A percentile compares a stretch with the other conserved stretches of the same genome.
Conservation (phyloP, 2,329 filamentous ascomycete species). For the Xylariaceae sp. region DNA sequence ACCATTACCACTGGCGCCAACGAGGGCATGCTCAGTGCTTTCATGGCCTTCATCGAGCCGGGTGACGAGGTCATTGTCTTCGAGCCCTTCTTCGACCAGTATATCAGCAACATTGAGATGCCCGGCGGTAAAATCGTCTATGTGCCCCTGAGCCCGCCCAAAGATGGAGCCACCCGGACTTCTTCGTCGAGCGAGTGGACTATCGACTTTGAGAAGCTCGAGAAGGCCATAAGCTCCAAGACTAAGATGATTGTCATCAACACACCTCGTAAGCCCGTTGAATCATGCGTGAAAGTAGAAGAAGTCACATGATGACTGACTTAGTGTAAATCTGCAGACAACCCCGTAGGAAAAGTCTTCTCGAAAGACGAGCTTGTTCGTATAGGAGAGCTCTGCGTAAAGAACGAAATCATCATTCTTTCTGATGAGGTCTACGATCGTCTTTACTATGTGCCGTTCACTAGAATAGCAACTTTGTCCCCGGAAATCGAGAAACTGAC, state of each 20-base stretch:
- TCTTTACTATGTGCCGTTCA: conserved; percentile 93
- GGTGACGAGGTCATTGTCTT: conserved; percentile 98
- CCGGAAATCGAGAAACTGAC: conserved; percentile 86
- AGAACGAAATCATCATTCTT: conserved; percentile 90
- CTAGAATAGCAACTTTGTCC: conserved; percentile 82
- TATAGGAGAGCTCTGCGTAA: conserved; percentile 85
- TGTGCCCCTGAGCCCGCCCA: conserved; percentile 87
- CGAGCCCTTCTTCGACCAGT: conserved; percentile 98
- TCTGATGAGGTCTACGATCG: conserved; percentile 93
- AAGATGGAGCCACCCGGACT: conserved; percentile 71
- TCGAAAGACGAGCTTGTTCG: conserved; percentile 75
- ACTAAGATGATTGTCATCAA: conserved; percentile 97
- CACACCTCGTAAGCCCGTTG: conserved; percentile 59
- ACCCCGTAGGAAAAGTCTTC: conserved; percentile 95
- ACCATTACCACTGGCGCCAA: conserved; percentile 92
- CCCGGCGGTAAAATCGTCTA: conserved; percentile 92
- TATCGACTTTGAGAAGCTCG: conserved; percentile 78
- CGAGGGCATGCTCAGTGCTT: conserved; percentile 90
- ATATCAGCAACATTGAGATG: conserved; percentile 99
- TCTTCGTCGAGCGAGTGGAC: conserved; percentile 86
- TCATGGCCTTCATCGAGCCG: conserved; percentile 94
- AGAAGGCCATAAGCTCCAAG: conserved; percentile 73
- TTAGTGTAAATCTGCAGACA: conserved; percentile 55
- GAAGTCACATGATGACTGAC: conserved; percentile 1
- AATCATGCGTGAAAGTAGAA: not conserved